phyloP scores from a whole-genome alignment of 306 rosid genomes.

The Quercus berberidifolia region DNA sequence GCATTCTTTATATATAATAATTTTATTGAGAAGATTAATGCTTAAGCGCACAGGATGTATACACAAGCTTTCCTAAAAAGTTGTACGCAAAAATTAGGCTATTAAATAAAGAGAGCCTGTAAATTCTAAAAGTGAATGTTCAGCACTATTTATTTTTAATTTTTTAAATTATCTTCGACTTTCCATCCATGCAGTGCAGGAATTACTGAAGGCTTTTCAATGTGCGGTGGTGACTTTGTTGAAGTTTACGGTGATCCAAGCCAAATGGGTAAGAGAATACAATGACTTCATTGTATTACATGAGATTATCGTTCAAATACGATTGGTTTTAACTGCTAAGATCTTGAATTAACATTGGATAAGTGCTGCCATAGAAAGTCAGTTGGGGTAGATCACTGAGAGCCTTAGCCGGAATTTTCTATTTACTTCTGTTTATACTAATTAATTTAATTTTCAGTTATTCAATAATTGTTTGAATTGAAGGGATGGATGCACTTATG shows the following conservation, averaged over 20 bases:
- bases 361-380: not conserved
- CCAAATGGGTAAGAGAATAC: slow-evolving; percentile 62
- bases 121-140: no score
- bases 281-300: not conserved
- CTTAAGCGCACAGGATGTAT: no score
- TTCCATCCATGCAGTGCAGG: slow-evolving; percentile 62
- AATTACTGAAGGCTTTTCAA: slow-evolving; percentile 95
- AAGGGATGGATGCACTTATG: no score
- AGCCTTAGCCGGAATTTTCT: not conserved
- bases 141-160: no score
- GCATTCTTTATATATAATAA: no score
- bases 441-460: no score
- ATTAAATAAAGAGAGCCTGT: no score
- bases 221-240: slow-evolving; percentile 97
- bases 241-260: slow-evolving; percentile 85
- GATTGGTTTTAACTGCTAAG: not conserved
- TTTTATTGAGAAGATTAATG: no score
- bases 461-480: no score
- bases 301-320: not conserved
- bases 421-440: no score
- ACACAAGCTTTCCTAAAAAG: no score
- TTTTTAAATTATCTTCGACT: not conserved
- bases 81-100: no score
- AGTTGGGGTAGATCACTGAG: not conserved
- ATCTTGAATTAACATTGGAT: not conserved